phyloP scores from a whole-genome alignment of 2,329 filamentous ascomycete genomes.

The Pseudocercospora cruenta region DNA sequence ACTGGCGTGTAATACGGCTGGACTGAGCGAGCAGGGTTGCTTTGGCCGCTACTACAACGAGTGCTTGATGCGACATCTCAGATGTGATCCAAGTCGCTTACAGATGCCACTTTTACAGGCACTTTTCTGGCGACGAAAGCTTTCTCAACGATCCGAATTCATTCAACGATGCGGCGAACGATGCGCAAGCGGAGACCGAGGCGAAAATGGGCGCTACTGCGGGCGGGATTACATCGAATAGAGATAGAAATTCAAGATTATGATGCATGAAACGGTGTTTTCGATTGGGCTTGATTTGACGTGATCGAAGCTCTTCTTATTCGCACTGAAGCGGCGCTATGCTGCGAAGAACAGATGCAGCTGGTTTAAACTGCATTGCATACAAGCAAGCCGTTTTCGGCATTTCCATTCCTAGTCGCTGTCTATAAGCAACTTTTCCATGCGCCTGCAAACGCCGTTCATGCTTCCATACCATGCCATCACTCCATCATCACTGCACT shows the following conservation, averaged over 20 bases:
- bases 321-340: slow-evolving; percentile 16
- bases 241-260: slow-evolving; percentile 24
- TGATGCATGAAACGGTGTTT: slow-evolving; percentile 16
- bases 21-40: too few species aligned
- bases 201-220: slow-evolving; percentile 15
- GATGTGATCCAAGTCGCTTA: slow-evolving; percentile 21
- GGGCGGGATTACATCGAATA: slow-evolving; percentile 11
- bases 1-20: neutral
- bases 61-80: slow-evolving; percentile 15
- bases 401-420: slow-evolving; percentile 14
- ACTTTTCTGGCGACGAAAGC: slow-evolving; percentile 62
- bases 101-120: slow-evolving; percentile 41
- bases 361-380: slow-evolving; percentile 16
- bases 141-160: slow-evolving; percentile 50
- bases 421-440: slow-evolving; percentile 9
- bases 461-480: slow-evolving; percentile 4
- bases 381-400: slow-evolving; percentile 3
- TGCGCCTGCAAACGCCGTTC: slow-evolving; percentile 13
- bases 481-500: neutral
- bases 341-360: slow-evolving; percentile 24
- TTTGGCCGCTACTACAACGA: neutral
- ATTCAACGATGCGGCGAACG: slow-evolving; percentile 41
- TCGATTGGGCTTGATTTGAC: neutral
- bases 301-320: slow-evolving; percentile 19
- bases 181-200: slow-evolving; percentile 17